Evolutionary conservation across 192 early-diverging fungal genomes (phyloP).

Genomic region (Podila clonocystis): DNA sequence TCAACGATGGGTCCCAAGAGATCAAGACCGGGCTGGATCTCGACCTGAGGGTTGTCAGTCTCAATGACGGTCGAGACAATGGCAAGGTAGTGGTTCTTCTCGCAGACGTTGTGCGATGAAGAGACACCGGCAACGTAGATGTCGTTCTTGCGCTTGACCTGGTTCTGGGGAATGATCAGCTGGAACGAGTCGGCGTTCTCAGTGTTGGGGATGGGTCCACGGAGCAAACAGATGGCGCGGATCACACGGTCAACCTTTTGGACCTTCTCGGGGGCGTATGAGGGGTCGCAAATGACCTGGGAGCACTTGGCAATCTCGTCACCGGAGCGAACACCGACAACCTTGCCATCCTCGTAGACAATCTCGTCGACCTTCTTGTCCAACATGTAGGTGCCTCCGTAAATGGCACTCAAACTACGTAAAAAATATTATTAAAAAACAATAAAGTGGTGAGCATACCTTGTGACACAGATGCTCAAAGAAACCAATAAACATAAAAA

Average conservation of each 20-base stretch:
- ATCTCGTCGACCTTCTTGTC: conserved; percentile 93
- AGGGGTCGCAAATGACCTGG: conserved; percentile 96
- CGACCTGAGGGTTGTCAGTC: conserved; percentile 89
- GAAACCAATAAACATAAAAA: background rate
- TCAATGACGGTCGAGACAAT: conserved; percentile 98
- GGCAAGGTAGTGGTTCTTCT: conserved; percentile 89
- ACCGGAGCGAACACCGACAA: conserved; percentile 91
- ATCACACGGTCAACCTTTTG: conserved; percentile 88
- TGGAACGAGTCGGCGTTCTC: conserved; percentile 89
- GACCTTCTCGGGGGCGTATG: conserved; percentile 87
- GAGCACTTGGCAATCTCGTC: conserved; percentile 85
- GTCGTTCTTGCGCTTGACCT: conserved; percentile 92
- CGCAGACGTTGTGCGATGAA: conserved; percentile 90
- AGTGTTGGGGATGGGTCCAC: conserved; percentile 92
- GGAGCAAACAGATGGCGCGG: conserved; percentile 95
- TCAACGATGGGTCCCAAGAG: conserved; percentile 92
- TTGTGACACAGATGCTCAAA: background rate
- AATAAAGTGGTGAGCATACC: background rate
- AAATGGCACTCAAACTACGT: conserved; percentile 91
- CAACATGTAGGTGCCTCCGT: conserved; percentile 99
- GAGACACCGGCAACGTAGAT: conserved; percentile 97
- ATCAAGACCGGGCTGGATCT: conserved; percentile 88
- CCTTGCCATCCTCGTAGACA: conserved; percentile 82
- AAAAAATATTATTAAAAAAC: background rate
- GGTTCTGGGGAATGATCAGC: conserved; percentile 98